Evolutionary conservation across 2,329 filamentous ascomycete genomes (phyloP).

Genomic region (Aspergillus piperis): DNA sequence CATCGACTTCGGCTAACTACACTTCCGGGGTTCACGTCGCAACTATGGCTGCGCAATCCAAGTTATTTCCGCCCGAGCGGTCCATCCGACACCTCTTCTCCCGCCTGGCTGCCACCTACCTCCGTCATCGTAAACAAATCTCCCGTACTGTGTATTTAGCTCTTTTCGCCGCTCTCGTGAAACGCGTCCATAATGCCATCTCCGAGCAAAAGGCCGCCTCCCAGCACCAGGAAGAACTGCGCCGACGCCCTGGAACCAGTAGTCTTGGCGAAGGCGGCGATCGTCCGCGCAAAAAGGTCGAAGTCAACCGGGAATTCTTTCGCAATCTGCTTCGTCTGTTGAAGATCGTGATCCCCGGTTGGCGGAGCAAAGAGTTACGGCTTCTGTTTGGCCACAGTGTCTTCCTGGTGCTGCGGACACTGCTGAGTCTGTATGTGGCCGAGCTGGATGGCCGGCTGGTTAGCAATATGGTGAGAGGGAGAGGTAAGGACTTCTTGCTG

Average conservation of each 20-base stretch:
- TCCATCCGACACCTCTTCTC: conserved; percentile 66
- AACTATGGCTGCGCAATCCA: conserved; percentile 74
- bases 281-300: conserved; percentile 71
- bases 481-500: conserved; percentile 83
- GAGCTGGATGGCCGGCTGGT: conserved; percentile 94
- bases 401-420: conserved; percentile 83
- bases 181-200: conserved; percentile 88
- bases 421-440: conserved; percentile 94
- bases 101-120: conserved; percentile 70
- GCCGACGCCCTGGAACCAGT: conserved; percentile 54
- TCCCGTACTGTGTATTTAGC: conserved; percentile 82
- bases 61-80: conserved; percentile 65
- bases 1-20: conserved; percentile 24
- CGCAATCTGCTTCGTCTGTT: conserved; percentile 75
- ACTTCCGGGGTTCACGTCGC: conserved; percentile 11
- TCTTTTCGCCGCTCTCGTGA: conserved; percentile 75
- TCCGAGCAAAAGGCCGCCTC: conserved; percentile 89
- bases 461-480: conserved; percentile 87
- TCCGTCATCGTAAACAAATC: conserved; percentile 77
- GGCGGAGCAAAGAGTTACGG: conserved; percentile 83
- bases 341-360: conserved; percentile 85
- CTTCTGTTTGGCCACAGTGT: conserved; percentile 88
- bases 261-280: conserved; percentile 36
- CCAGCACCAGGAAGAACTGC: conserved; percentile 63
- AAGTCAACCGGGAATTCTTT: conserved; percentile 86